A percentile compares a stretch with the other conserved stretches of the same genome.
Conservation (phyloP, 2,329 filamentous ascomycete species). For the Neonectria hederae region DNA sequence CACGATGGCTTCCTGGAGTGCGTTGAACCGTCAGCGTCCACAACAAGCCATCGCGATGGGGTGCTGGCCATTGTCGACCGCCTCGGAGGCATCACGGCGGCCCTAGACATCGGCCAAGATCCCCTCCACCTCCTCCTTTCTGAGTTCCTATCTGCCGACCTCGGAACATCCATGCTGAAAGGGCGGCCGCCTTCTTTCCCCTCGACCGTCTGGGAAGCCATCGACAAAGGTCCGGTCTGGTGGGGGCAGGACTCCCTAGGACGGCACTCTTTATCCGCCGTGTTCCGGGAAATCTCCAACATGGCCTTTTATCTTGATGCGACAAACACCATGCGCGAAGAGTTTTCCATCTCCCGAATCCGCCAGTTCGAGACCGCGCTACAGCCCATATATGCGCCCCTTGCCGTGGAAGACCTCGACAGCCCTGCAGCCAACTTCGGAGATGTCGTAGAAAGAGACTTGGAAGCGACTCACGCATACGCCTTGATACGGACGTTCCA, state of each 20-base stretch:
- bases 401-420: conserved; percentile 39
- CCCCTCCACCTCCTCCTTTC: conserved; percentile 52
- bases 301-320: conserved; percentile 45
- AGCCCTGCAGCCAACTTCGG: neutral
- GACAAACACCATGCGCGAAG: conserved; percentile 21
- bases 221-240: conserved; percentile 53
- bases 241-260: conserved; percentile 52
- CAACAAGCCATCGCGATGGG: conserved; percentile 48
- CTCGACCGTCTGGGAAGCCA: conserved; percentile 49
- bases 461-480: conserved; percentile 47
- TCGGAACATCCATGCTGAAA: conserved; percentile 53
- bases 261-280: conserved; percentile 46
- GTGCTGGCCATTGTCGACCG: conserved; percentile 49
- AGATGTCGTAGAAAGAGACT: conserved; percentile 28
- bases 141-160: conserved; percentile 55
- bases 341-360: conserved; percentile 44
- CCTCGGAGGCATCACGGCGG: conserved; percentile 42
- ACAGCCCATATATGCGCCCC: conserved; percentile 39
- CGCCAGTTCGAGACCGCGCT: conserved; percentile 42
- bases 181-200: conserved; percentile 51
- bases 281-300: conserved; percentile 46
- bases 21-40: conserved; percentile 44
- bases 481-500: conserved; percentile 52
- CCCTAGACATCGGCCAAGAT: conserved; percentile 40
- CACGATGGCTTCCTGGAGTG: conserved; percentile 52